Evolutionary conservation across 805 yeast genomes (phyloP).

Genomic region (Saccharomycopsis fibuligera): DNA sequence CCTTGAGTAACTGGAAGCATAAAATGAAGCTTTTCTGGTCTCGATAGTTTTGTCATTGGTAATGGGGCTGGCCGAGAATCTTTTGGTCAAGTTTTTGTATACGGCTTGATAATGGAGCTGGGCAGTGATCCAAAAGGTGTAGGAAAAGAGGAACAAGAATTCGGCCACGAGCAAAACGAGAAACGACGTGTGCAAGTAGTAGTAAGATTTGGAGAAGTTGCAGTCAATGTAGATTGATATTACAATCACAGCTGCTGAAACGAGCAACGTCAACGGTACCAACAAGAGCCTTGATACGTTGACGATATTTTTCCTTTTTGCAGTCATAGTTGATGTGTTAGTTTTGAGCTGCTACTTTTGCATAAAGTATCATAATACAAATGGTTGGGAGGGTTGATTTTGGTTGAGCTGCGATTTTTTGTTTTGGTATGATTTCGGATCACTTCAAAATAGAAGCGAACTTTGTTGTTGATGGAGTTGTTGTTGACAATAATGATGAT

Average conservation of each 20-base stretch:
- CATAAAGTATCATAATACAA: too few species aligned
- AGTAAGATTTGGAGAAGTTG: background rate
- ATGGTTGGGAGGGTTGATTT: too few species aligned
- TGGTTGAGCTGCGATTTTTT: too few species aligned
- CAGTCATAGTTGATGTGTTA: too few species aligned
- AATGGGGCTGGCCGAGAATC: too few species aligned
- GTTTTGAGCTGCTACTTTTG: too few species aligned
- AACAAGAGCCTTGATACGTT: background rate
- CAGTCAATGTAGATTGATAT: conserved; percentile 1
- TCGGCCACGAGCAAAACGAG: conserved; percentile 1
- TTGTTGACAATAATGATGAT: too few species aligned
- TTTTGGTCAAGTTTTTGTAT: too few species aligned
- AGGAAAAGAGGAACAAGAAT: background rate
- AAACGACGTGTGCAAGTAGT: background rate
- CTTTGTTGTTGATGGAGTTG: too few species aligned
- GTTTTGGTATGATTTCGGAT: too few species aligned
- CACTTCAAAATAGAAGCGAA: too few species aligned
- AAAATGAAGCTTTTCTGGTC: background rate
- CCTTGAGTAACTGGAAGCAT: background rate
- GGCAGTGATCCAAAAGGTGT: background rate
- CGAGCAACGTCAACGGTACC: background rate
- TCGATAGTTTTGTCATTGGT: background rate
- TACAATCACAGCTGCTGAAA: background rate
- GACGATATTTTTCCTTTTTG: background rate
- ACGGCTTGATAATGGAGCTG: background rate